Base-by-base conservation (phyloP, 2,329 filamentous ascomycete species). In the Alternaria sp. region DNA sequence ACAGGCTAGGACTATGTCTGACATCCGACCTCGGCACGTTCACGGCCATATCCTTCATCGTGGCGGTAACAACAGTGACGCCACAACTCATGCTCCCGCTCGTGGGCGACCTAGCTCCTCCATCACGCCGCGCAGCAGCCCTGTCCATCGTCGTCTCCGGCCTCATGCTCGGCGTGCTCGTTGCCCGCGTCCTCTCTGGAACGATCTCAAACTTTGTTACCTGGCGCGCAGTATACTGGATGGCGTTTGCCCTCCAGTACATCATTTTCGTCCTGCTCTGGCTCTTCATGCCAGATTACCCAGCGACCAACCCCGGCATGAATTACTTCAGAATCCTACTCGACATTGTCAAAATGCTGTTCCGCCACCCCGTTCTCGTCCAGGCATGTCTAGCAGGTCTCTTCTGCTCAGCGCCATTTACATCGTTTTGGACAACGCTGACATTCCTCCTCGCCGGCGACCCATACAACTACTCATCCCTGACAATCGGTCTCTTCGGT, bases 181-280 rank as follows among this genome's bases (percentile, higher is more conserved):
- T 94, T 58, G 93, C 92, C 0, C 88, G 93, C 3, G 83, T 95
- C 0, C 85, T 96, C 1, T 90, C 91, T 0, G 92, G 93, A 2
- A 88, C 93, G 25, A 85, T 95, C 26, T 88, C 92, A 1, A 88
- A 93, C 70, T 94, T 88, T 73, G 89, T 89, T 0, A 84, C 86
- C 66, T 96, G 93, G 93, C 85, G 92, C 23, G 88, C 87, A 62
- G 88, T 95, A 8, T 96, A 94, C 82, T 95, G 91, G 91, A 83
- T 94, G 64, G 87, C 90, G 0, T 86, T 94, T 6, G 92, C 85
- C 0, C 82, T 92, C 0, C 92, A 96, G 78, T 90, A 88, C 71
- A 73, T 88, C 9, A 89, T 95, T 65, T 86, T 90, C 60, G 67
- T 82, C 7, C 79, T 90, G 0, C 85, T 95, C 6, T 94, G 87